These are phyloP conservation scores for Solanum habrochaites DNA, from an alignment of 257 asterid genomes.

Conservation along the genomic window DNA sequence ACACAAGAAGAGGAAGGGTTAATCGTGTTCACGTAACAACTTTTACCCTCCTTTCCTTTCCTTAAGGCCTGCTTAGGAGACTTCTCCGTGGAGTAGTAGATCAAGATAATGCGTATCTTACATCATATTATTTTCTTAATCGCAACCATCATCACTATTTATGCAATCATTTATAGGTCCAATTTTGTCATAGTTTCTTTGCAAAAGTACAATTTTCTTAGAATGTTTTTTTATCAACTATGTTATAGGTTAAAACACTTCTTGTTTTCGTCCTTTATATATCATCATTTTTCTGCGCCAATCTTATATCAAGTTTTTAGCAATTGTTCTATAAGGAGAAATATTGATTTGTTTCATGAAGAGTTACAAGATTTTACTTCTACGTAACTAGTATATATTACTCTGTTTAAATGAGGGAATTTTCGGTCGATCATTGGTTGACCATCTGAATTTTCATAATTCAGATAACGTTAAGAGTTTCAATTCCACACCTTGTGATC, in stretches of 20 bases:
- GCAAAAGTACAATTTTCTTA: not conserved
- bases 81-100: not conserved
- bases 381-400: no score
- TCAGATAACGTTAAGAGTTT: no score
- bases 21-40: not conserved
- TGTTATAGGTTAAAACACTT: not conserved
- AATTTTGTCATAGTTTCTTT: not conserved
- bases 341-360: not conserved
- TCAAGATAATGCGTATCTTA: not conserved
- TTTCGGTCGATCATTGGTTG: not conserved
- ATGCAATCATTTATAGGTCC: not conserved
- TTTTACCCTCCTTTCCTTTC: not conserved
- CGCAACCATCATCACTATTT: not conserved
- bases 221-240: not conserved
- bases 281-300: not conserved
- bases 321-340: not conserved
- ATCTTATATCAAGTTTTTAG: not conserved
- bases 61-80: not conserved
- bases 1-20: constrained; percentile 47
- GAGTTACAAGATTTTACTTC: not conserved
- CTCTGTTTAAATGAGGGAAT: not conserved
- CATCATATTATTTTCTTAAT: not conserved
- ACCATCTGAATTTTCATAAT: not conserved
- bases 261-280: not conserved
- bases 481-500: not conserved